Conservation (phyloP, 768 basidiomycete species). For the Mrakia hoshinonis region DNA sequence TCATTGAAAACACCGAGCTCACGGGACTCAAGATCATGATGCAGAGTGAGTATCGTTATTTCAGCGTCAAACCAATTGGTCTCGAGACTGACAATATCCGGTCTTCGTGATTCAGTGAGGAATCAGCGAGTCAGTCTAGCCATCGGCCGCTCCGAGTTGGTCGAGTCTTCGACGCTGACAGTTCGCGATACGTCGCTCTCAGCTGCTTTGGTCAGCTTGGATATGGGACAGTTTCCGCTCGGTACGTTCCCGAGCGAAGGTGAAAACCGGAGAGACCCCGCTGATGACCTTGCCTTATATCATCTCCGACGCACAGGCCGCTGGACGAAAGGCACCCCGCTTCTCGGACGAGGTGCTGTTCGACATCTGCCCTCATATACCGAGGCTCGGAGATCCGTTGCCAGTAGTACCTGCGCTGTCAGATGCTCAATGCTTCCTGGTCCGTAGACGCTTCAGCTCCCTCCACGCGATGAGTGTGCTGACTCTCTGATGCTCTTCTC, state of each 20-base stretch:
- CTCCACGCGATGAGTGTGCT: not conserved
- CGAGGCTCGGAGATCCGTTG: not conserved
- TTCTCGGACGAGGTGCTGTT: not conserved
- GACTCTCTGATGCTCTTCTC: not conserved
- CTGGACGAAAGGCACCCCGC: not conserved
- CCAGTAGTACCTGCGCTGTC: not conserved
- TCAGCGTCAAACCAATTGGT: not conserved
- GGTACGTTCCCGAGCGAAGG: not conserved
- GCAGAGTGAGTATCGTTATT: not conserved
- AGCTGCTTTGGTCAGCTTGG: not conserved
- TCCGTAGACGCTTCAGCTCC: not conserved
- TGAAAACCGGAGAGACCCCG: not conserved
- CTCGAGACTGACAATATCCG: no score
- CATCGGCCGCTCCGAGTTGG: no score
- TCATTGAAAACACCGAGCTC: not conserved
- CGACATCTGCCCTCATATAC: not conserved
- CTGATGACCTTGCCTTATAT: not conserved
- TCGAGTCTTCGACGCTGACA: no score
- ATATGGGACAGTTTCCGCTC: not conserved
- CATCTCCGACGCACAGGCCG: not conserved
- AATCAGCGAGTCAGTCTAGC: no score
- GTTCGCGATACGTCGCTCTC: no score
- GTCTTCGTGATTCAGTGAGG: no score
- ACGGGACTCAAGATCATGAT: not conserved
- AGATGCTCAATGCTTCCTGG: not conserved